Base-by-base conservation (phyloP, 257 asterid genomes). In the Haberlea rhodopensis region DNA sequence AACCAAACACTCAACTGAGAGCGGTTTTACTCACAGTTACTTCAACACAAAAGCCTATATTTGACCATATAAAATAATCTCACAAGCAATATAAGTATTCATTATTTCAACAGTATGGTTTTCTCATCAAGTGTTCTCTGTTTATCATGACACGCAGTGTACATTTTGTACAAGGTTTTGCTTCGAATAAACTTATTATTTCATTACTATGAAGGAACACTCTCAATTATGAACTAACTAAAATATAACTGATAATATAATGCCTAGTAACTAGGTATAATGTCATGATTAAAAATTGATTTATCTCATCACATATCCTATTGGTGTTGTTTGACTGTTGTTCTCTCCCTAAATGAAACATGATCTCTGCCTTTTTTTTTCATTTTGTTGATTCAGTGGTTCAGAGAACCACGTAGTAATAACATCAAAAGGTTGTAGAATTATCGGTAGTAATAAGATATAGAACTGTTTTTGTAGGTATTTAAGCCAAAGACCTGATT, bases 71-170 rank as follows among this genome's bases (percentile, higher is more conserved):
- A 63, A 8, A 22, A 16, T 25, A 45, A 71, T 61, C 60, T 51
- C 25, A 37, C 28, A 66, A 18, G 22, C 53, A 20, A 55, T 15
- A 58, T 27, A 43, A 43, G 27, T 37, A 24, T 2, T 52, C 23
- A 62, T 49, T 31, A 43, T 18, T 26, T 53, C 34, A 53, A 62
- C 53, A 57, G 31, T 22, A 67, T 37, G 34, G 48, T 49, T 53
- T 22, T 37, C 20, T 21, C 34, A 23, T 27, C 11, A 22, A 19
- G 53, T 18, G 48, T 24, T 49, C 37, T 1, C 26, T 18, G 31
- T 62, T 15, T 66, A 52, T 11, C 54, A 6, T 8, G 0, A 22
- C 37, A 22, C 28, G 32, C 25, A 29, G 18, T 54, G 21, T 40
- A 26, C 25, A 29, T 18, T 29, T n/a, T 22, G 22, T 62, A 45